Percentiles rank a stretch among this genome's conserved stretches.
Conservation (phyloP, 106 monocot species). For the Posidonia australis region DNA sequence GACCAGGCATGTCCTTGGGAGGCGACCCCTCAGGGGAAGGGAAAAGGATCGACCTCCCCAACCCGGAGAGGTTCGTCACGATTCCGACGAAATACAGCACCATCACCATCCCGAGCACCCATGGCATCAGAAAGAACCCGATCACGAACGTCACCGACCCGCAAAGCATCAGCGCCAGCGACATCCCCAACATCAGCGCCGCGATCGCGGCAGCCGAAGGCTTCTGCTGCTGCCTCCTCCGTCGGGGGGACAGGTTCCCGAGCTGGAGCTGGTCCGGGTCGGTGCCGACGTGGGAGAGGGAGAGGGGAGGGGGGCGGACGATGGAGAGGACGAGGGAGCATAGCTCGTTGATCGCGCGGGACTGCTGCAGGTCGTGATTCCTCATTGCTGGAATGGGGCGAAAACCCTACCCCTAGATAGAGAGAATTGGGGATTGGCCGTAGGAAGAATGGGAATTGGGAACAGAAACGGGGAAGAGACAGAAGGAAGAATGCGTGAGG, state of each 20-base stretch:
- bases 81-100: conserved; percentile 14
- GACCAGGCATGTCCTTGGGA: no score
- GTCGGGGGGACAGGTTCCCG: no score
- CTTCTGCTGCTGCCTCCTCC: neutral
- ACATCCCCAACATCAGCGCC: conserved; percentile 26
- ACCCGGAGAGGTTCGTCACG: conserved; percentile 11
- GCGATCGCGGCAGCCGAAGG: conserved; percentile 19
- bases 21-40: neutral
- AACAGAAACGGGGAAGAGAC: neutral
- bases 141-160: conserved; percentile 30
- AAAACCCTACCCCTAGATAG: neutral
- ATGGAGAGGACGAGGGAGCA: conserved; percentile 15
- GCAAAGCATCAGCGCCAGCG: conserved; percentile 28
- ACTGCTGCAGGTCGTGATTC: neutral
- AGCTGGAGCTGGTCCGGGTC: neutral
- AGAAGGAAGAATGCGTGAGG: neutral
- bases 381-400: neutral
- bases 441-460: neutral
- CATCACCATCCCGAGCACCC: conserved; percentile 20
- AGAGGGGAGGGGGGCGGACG: neutral
- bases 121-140: conserved; percentile 27
- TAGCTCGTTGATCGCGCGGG: conserved; percentile 6
- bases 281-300: no score
- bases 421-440: neutral
- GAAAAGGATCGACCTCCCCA: conserved; percentile 15